A percentile compares a stretch with the other conserved stretches of the same genome.
Conservation (phyloP, 2,329 filamentous ascomycete species). For the Aureobasidium sp. region DNA sequence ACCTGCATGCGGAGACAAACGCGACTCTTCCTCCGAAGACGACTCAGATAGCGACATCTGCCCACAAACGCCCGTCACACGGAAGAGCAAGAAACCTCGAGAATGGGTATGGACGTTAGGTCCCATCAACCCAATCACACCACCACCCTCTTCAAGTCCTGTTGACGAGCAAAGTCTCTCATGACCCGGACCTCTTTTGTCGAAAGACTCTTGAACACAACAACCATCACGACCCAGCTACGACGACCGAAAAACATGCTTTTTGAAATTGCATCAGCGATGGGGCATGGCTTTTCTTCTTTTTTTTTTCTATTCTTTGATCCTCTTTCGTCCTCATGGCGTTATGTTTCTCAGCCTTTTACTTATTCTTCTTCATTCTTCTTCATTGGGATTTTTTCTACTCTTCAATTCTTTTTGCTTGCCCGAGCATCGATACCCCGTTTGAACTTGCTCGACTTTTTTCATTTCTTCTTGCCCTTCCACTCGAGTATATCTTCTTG, state of each 20-base stretch:
- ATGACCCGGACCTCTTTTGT: background rate
- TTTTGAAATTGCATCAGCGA: conserved; percentile 4
- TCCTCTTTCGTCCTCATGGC: background rate
- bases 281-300: background rate
- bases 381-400: background rate
- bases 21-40: conserved; percentile 38
- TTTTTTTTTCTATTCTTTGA: no score
- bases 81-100: conserved; percentile 43
- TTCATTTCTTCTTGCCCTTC: background rate
- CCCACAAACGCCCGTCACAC: conserved; percentile 45
- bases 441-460: background rate
- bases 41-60: conserved; percentile 33
- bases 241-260: background rate
- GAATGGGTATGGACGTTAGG: conserved; percentile 53
- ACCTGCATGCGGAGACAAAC: conserved; percentile 32
- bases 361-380: background rate
- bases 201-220: background rate
- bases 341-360: background rate
- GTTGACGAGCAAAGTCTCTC: background rate
- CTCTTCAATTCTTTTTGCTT: background rate
- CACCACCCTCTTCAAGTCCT: background rate
- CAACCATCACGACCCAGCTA: background rate
- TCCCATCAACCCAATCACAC: conserved; percentile 20
- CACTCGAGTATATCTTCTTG: no score
- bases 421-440: background rate